Base-by-base conservation (phyloP, 768 basidiomycete genomes). In the Coprinopsis marcescibilis region DNA sequence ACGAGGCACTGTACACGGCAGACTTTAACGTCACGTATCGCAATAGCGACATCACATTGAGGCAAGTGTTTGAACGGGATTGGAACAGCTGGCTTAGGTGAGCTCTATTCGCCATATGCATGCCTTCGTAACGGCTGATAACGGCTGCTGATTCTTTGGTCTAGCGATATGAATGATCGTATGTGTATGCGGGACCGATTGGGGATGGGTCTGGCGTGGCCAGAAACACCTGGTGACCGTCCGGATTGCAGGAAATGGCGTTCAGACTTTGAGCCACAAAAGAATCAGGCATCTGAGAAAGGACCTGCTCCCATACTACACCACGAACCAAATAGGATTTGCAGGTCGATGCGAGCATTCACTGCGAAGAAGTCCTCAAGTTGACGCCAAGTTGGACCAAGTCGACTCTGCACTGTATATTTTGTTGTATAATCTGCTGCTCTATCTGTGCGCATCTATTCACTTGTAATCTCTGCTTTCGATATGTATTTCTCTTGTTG, bases 151-250 rank as follows among this genome's bases (percentile, higher is more conserved):
- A 4, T 56, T 41, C 52, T 30, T 19, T 35, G 43, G 34, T 49
- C 17, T 48, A 89, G 86, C 52, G 86, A 89, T 51, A 89, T 89
- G 87, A 68, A 68, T 33, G 82, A 85, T 54, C 81, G 85, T 11
- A 80, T 83, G 35, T 70, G 73, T 39, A 76, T 86, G 67, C 75
- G 80, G 29, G 65, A 66, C 13, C 64, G 65, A 39, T 64, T 85
- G 23, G 61, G 63, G 37, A 62, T 68, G 3, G 68, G 72, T 44
- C 58, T 81, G 23, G 58, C 58, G 13, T 87, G 85, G 85, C 42
- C 56, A 2, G 75, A 76, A 47, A 74, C 77, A 0, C 49, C 51
- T 21, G 53, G 62, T 7, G 70, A 76, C 23, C 60, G 62, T 13
- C 76, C 81, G 0, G 75, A 78, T 20, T 73, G 73, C 74, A 66